Conservation (phyloP, 2,329 filamentous ascomycete species). For the Pseudogymnoascus sp. region DNA sequence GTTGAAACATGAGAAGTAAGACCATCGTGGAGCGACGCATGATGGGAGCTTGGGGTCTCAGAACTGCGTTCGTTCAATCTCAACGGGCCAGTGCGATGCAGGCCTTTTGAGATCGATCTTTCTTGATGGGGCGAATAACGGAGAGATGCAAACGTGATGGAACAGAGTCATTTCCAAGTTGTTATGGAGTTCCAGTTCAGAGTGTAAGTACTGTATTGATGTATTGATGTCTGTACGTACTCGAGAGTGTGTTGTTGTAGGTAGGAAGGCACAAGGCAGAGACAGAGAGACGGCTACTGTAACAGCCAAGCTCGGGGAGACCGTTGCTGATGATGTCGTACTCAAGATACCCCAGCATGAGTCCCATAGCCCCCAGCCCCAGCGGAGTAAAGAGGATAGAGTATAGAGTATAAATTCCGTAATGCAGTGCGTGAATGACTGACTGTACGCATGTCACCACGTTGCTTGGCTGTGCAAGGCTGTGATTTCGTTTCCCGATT, state of each 20-base stretch:
- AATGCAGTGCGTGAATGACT: neutral
- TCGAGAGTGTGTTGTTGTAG: neutral
- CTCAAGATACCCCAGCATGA: neutral
- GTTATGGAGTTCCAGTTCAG: neutral
- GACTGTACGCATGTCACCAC: neutral
- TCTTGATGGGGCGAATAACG: neutral
- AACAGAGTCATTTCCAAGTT: neutral
- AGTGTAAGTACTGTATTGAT: neutral
- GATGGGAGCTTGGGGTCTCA: neutral
- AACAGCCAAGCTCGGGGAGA: neutral
- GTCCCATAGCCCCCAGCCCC: no score
- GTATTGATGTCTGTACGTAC: neutral
- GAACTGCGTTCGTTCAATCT: conserved; percentile 1
- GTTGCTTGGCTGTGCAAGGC: conserved; percentile 4
- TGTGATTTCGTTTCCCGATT: neutral
- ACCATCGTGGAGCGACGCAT: conserved; percentile 6
- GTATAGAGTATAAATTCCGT: neutral
- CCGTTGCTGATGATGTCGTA: neutral
- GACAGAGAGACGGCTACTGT: neutral
- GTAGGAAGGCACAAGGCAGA: neutral
- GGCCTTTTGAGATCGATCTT: neutral
- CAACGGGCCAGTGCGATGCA: conserved; percentile 1
- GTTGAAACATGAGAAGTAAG: conserved; percentile 6
- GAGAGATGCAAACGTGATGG: conserved; percentile 1
- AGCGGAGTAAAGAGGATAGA: neutral